A percentile compares a stretch with the other conserved stretches of the same genome.
Evolutionary conservation across 208 protist genomes (phyloP).

Genomic region (Acanthamoeba divionensis): DNA sequence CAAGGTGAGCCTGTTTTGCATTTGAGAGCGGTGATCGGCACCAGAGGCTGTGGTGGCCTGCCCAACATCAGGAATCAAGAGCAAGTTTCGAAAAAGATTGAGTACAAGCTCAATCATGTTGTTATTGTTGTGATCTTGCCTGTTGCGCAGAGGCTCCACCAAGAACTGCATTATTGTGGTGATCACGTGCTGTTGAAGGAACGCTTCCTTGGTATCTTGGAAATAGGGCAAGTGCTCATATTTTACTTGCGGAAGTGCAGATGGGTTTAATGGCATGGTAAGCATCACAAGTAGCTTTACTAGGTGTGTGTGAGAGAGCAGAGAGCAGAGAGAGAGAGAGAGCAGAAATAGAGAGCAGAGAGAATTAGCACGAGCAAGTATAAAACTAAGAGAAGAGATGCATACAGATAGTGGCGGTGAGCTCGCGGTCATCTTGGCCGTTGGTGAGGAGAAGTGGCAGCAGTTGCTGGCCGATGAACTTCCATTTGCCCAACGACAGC

Average conservation of each 20-base stretch:
- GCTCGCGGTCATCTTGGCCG: neutral
- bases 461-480: neutral
- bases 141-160: neutral
- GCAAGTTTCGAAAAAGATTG: constrained; percentile 18
- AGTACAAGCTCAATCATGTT: constrained; percentile 22
- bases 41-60: neutral
- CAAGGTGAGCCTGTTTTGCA: neutral
- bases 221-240: neutral
- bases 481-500: neutral
- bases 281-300: constrained; percentile 34
- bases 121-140: neutral
- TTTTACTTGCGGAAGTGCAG: neutral
- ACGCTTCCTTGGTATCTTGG: constrained; percentile 31
- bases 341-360: too few species aligned
- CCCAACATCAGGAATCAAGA: neutral
- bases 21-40: neutral
- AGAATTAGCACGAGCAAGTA: too few species aligned
- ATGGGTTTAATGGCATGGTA: constrained; percentile 24
- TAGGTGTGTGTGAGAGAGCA: neutral
- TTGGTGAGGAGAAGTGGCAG: constrained; percentile 13
- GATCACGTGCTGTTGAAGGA: neutral
- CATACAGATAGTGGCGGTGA: neutral
- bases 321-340: too few species aligned
- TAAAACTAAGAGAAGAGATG: neutral
- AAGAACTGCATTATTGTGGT: neutral